Conservation (phyloP, 441 rosid genomes). For the Pelargonium fulgidum region DNA sequence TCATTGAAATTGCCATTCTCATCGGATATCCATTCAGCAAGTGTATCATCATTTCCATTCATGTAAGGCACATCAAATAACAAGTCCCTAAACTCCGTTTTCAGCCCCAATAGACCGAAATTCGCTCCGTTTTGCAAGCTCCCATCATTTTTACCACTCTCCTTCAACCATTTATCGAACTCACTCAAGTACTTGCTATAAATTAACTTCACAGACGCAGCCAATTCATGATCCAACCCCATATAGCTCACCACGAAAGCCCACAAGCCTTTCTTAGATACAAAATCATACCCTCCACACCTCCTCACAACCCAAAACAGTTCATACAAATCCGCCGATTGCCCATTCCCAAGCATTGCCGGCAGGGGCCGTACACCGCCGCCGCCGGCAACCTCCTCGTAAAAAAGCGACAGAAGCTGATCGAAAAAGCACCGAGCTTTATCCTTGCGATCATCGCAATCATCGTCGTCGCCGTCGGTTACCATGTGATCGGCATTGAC, state of each 20-base stretch:
- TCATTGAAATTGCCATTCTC: slow-evolving; percentile 10
- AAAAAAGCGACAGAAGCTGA: slow-evolving; percentile 40
- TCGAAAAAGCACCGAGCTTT: slow-evolving; percentile 44
- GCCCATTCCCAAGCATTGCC: slow-evolving; percentile 35
- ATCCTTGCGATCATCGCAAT: slow-evolving; percentile 27
- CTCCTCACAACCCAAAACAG: slow-evolving; percentile 44
- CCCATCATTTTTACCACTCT: slow-evolving; percentile 16
- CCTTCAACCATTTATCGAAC: slow-evolving; percentile 39
- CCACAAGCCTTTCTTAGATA: slow-evolving; percentile 41
- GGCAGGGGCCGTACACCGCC: slow-evolving; percentile 46
- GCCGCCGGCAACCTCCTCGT: slow-evolving; percentile 32
- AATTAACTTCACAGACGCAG: slow-evolving; percentile 34
- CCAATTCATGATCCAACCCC: slow-evolving; percentile 29
- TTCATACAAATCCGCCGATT: slow-evolving; percentile 39
- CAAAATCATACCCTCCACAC: slow-evolving; percentile 38
- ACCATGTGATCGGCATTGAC: slow-evolving; percentile 16
- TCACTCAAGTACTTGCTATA: slow-evolving; percentile 35
- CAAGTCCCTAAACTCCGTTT: slow-evolving; percentile 34
- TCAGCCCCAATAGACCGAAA: slow-evolving; percentile 29
- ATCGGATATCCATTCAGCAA: slow-evolving; percentile 19
- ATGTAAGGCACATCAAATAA: slow-evolving; percentile 20
- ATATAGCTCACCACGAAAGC: slow-evolving; percentile 30
- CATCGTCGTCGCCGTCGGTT: slow-evolving; percentile 23
- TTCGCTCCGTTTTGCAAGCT: slow-evolving; percentile 22
- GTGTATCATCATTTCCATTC: slow-evolving; percentile 20